Conservation (phyloP, 192 early-diverging fungal species). For the Dimargaris xerosporica region DNA sequence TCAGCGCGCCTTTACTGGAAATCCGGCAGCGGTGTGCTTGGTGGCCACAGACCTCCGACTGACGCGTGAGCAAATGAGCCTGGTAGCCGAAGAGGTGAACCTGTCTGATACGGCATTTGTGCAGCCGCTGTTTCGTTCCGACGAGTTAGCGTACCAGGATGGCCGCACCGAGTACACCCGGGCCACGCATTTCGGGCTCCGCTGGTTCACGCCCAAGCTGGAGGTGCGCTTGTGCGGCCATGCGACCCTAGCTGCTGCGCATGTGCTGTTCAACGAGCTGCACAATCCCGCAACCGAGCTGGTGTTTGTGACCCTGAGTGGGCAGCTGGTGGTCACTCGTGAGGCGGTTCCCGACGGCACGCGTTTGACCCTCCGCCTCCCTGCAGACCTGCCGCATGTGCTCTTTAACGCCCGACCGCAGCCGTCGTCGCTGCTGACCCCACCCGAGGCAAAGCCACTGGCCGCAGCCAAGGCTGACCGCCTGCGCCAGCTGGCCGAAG, state of each 20-base stretch:
- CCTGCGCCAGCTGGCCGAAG: neutral
- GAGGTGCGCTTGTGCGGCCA: conserved; percentile 31
- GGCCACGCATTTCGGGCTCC: neutral
- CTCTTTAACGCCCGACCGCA: neutral
- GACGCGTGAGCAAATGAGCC: conserved; percentile 12
- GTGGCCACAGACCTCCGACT: conserved; percentile 15
- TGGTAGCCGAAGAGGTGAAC: conserved; percentile 27
- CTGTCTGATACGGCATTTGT: conserved; percentile 30
- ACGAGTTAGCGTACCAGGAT: neutral
- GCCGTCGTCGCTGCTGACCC: too few species aligned
- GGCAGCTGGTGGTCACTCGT: conserved; percentile 11
- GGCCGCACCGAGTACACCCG: conserved; percentile 7
- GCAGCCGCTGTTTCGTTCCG: conserved; percentile 3
- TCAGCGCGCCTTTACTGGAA: conserved; percentile 20
- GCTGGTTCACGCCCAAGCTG: conserved; percentile 26
- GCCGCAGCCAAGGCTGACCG: too few species aligned
- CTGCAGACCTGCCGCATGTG: neutral
- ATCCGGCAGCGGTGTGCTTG: conserved; percentile 22
- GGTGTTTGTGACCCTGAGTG: conserved; percentile 24
- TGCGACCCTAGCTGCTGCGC: conserved; percentile 15
- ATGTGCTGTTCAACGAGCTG: conserved; percentile 19
- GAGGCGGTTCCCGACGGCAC: neutral
- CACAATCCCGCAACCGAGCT: conserved; percentile 10
- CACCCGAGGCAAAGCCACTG: too few species aligned
- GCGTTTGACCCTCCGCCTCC: neutral